Percentiles rank a stretch among this genome's conserved stretches.
These are phyloP conservation scores for Lepiota subincarnata DNA, from an alignment of 768 basidiomycete genomes.

Conservation along the genomic window DNA sequence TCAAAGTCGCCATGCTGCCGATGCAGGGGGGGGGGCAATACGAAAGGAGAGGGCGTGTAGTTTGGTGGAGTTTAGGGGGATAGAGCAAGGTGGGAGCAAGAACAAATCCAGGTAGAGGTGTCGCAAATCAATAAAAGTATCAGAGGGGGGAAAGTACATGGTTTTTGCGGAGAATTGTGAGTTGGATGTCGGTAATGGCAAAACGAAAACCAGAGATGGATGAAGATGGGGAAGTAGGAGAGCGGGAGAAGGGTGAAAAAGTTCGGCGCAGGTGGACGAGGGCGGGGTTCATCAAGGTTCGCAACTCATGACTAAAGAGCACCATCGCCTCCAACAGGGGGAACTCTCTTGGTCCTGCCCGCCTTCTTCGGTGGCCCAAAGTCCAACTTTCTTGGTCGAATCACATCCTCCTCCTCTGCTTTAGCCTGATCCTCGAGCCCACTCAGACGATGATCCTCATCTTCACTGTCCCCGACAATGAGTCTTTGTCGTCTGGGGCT, in stretches of 20 bases:
- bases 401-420: conserved; percentile 2
- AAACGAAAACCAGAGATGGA: neutral
- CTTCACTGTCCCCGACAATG: neutral
- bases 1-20: too few relatives aligned
- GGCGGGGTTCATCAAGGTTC: neutral
- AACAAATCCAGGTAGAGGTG: conserved; percentile 7
- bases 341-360: neutral
- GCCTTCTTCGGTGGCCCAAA: conserved; percentile 12
- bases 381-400: conserved; percentile 12
- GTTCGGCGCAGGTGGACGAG: neutral
- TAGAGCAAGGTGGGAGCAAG: neutral
- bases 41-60: too few relatives aligned
- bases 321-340: neutral
- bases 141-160: neutral
- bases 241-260: neutral
- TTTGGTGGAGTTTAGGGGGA: neutral
- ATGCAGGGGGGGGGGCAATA: too few relatives aligned
- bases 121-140: conserved; percentile 2
- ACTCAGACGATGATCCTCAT: conserved; percentile 2
- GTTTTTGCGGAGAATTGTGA: neutral
- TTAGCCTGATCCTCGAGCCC: conserved; percentile 12
- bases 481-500: conserved; percentile 8
- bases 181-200: neutral
- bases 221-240: neutral
- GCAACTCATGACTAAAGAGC: neutral